Evolutionary conservation across 495 filamentous ascomycete species (phyloP).

Genomic region (Darksidea phi): DNA sequence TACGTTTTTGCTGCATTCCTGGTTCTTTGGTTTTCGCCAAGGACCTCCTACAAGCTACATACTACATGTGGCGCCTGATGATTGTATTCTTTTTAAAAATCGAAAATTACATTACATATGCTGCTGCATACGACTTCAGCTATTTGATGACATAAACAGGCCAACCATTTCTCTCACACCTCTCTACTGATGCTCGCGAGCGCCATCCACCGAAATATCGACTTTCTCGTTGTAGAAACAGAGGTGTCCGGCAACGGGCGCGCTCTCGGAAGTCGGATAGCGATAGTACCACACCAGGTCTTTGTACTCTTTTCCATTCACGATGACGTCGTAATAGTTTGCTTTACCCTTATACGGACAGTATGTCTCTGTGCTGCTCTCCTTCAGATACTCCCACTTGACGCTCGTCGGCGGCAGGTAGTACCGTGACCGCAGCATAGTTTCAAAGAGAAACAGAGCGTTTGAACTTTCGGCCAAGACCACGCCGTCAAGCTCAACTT

Average conservation of each 20-base stretch:
- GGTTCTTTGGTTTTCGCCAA: too few relatives aligned
- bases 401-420: conserved; percentile 53
- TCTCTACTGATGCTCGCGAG: conserved; percentile 35
- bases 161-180: too few relatives aligned
- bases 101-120: too few relatives aligned
- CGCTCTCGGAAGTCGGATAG: conserved; percentile 51
- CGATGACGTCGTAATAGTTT: conserved; percentile 50
- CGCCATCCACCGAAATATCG: conserved; percentile 56
- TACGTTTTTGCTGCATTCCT: too few relatives aligned
- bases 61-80: too few relatives aligned
- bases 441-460: conserved; percentile 52
- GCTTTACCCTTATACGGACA: conserved; percentile 62
- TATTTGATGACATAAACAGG: too few relatives aligned
- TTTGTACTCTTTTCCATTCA: conserved; percentile 44
- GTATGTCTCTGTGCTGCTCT: conserved; percentile 47
- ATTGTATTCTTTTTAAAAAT: too few relatives aligned
- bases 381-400: conserved; percentile 39
- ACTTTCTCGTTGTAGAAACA: conserved; percentile 65
- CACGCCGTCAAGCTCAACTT: conserved; percentile 49
- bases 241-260: conserved; percentile 48
- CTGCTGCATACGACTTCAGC: too few relatives aligned
- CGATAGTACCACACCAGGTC: conserved; percentile 59
- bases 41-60: too few relatives aligned
- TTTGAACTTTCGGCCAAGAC: conserved; percentile 47
- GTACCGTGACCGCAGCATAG: conserved; percentile 51